Evolutionary conservation across 345 rosid species (phyloP), one percentile per base, ranked within the genome.

Genomic region (Melastoma malabathricum): DNA sequence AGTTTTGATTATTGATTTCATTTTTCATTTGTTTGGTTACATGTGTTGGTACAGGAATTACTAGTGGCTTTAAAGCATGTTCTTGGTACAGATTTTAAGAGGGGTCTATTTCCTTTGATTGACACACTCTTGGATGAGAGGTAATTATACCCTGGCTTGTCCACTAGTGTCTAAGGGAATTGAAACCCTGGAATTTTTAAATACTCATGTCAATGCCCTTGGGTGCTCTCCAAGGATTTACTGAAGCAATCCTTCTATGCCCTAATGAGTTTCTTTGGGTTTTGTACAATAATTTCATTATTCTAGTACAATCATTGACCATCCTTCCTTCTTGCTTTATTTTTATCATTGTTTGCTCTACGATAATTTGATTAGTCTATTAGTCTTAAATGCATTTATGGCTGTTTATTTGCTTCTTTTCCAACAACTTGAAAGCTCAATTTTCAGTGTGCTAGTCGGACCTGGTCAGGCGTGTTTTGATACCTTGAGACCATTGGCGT

Each of bases 381-480:
- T 27, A 27, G 9, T 31, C 5, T 9, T 9, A 31, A 9, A 31
- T 7, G 10, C 38, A 31, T 31, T 31, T 51, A 38, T 51, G 31
- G 43, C 54, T 51, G 54, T 10, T 27, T 51, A 16, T 43, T 25
- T 15, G 15, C 39, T 51, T 51, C 17, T 20, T 29, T 43, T 51
- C 3, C 20, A 31, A 31, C 7, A 9, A 31, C 38, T 31, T 31
- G 5, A 31, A 31, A 31, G 5, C 38, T 54, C 27, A 62, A 22
- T 5, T 52, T 43, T 58, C 70, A 92, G 99, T 70, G 97, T 92
- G 75, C 77, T 88, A 41, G 97, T 88, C 68, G 99, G 99, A 60
- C 79, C 95, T 47, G 99, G 99, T 44, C 79, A 97, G 57, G 99
- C 97, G 53, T 92, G 99, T 70, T 88, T 76, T 56, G 97, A 92